A percentile compares a stretch with the other conserved stretches of the same genome.
Conservation (phyloP, 179 eudicot species). For the Actinidia chinensis region DNA sequence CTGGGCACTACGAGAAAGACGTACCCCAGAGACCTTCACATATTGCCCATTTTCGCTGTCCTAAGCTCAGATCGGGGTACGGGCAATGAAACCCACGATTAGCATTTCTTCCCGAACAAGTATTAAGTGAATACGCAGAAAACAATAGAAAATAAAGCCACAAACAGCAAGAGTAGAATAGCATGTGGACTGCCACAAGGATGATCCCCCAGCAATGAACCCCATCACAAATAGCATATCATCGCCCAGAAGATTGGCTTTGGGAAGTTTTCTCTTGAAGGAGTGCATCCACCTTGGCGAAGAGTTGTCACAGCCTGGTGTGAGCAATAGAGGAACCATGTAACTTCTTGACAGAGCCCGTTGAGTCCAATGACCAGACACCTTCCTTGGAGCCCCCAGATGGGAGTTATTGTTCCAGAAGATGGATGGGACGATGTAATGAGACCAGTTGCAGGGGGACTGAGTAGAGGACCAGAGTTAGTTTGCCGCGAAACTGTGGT, state of each 20-base stretch:
- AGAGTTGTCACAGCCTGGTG: slow-evolving; percentile 86
- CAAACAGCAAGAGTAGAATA: slow-evolving; percentile 78
- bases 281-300: slow-evolving; percentile 69
- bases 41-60: slow-evolving; percentile 91
- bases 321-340: slow-evolving; percentile 55
- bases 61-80: slow-evolving; percentile 89
- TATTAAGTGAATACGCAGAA: slow-evolving; percentile 72
- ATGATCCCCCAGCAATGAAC: slow-evolving; percentile 94
- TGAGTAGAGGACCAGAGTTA: slow-evolving; percentile 90
- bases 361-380: slow-evolving; percentile 78
- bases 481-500: slow-evolving; percentile 56
- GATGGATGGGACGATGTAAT: slow-evolving; percentile 91
- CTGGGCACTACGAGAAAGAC: slow-evolving; percentile 28
- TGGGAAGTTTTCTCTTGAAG: slow-evolving; percentile 77
- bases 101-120: slow-evolving; percentile 77
- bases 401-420: slow-evolving; percentile 82
- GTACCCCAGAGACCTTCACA: slow-evolving; percentile 98
- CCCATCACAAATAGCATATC: slow-evolving; percentile 93
- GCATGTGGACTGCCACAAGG: slow-evolving; percentile 86
- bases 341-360: slow-evolving; percentile 53
- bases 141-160: slow-evolving; percentile 66
- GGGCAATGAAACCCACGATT: slow-evolving; percentile 59
- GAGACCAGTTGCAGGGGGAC: slow-evolving; percentile 89
- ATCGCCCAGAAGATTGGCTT: slow-evolving; percentile 78
- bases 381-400: slow-evolving; percentile 82